Base-by-base conservation (phyloP, 2,329 filamentous ascomycete genomes). In the Blastomyces parvus region DNA sequence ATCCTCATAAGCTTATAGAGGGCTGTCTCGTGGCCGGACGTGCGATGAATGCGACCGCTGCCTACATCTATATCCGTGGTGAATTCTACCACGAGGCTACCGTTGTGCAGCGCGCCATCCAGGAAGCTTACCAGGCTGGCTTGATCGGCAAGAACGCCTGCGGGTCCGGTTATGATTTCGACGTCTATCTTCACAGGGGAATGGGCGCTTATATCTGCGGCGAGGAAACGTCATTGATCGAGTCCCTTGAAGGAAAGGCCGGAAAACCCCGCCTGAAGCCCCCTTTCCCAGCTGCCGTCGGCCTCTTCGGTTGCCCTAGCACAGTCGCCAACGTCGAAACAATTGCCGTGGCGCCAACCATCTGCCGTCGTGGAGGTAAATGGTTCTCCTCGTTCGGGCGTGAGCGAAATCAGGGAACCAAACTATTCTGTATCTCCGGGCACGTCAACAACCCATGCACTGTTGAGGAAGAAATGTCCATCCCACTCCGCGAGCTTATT, bases 401-500 rank as follows among this genome's bases (percentile, higher is more conserved):
- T 70, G 93, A 97, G 81, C 88, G 94, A 69, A 99, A 99, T 81
- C 85, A 91, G 71, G 94, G 94, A 72, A 99, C 94, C 68, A 99
- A 99, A 83, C 88, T 99, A 52, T 99, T 89, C 83, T 97, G 92
- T 72, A 97, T 99, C 76, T 97, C 93, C 62, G 94, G 94, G 36
- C 91, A 97, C 77, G 94, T 99, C 81, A 99, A 99, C 84, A 95
- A 97, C 82, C 94, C 94, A 62, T 91, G 86, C 77, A 97, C 94
- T 0, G 94, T 99, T 65, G 94, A 99, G 79, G 94, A 99, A 81
- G 94, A 99, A 81, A 99, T 99, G 94, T 96, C 90, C 61, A 99
- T 99, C 70, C 89, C 94, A 53, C 86, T 99, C 65, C 88, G 90
- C 55, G 94, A 99, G 79, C 86, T 99, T 67, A 97, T 99, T 71